These are phyloP conservation scores for Termitomyces sp. DNA, from an alignment of 768 basidiomycete species.

Conservation along the genomic window DNA sequence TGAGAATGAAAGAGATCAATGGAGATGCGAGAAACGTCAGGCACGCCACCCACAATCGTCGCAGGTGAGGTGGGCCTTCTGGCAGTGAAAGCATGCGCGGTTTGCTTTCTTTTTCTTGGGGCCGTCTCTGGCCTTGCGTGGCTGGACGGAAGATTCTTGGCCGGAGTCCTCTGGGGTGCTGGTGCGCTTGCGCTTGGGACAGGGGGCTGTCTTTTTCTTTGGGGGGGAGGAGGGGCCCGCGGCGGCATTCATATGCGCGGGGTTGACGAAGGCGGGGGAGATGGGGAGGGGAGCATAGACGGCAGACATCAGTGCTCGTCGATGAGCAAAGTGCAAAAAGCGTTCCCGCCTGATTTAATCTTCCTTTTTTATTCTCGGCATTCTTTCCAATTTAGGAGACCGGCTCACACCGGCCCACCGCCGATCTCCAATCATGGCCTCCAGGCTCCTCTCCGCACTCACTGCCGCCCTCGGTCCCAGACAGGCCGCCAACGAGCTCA, in stretches of 20 bases:
- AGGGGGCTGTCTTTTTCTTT: slow-evolving; percentile 33
- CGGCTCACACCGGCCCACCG: slow-evolving; percentile 13
- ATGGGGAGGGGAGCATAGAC: slow-evolving; percentile 33
- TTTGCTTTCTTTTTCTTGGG: slow-evolving; percentile 95
- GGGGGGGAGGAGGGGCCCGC: slow-evolving; percentile 35
- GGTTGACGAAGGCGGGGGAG: slow-evolving; percentile 31
- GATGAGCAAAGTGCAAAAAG: slow-evolving; percentile 14
- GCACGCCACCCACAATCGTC: slow-evolving; percentile 75
- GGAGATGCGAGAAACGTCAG: slow-evolving; percentile 8
- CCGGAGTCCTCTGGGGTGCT: slow-evolving; percentile 54
- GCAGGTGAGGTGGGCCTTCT: slow-evolving; percentile 97
- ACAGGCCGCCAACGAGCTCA: slow-evolving; percentile 35
- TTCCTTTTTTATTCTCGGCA: slow-evolving; percentile 15
- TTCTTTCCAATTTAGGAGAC: slow-evolving; percentile 13
- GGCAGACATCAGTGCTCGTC: slow-evolving; percentile 24
- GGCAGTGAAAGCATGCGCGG: slow-evolving; percentile 92
- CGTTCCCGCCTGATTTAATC: slow-evolving; percentile 14
- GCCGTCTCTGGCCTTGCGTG: slow-evolving; percentile 60
- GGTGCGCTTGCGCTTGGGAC: slow-evolving; percentile 57
- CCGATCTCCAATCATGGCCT: slow-evolving; percentile 1
- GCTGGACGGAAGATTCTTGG: slow-evolving; percentile 36
- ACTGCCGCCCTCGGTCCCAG: slow-evolving; percentile 27
- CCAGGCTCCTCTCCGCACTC: slow-evolving; percentile 19
- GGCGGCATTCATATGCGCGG: slow-evolving; percentile 39
- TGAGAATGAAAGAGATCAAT: slow-evolving; percentile 26